Percentiles rank a stretch among this genome's conserved stretches.
These are phyloP conservation scores for Blastocrithidia nonstop DNA, from an alignment of 208 protist genomes.

Conservation along the genomic window DNA sequence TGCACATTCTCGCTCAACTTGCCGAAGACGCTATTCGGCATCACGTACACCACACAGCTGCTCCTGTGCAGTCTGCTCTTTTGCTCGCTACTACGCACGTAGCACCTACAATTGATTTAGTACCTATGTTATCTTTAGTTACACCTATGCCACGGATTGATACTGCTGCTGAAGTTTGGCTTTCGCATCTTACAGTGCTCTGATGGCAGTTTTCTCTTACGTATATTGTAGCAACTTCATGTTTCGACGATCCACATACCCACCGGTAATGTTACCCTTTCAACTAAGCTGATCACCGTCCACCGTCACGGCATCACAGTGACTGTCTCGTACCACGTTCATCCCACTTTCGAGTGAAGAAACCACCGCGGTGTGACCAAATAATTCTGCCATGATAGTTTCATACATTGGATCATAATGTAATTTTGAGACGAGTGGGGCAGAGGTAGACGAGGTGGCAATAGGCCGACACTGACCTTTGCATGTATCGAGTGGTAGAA, in stretches of 20 bases:
- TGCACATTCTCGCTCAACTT: too few species aligned
- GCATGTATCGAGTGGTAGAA: slow-evolving; percentile 94
- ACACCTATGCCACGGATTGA: slow-evolving; percentile 48
- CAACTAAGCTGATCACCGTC: slow-evolving; percentile 82
- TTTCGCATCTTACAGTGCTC: slow-evolving; percentile 10
- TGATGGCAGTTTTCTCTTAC: slow-evolving; percentile 21
- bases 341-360: slow-evolving; percentile 72
- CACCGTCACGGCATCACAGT: slow-evolving; percentile 91
- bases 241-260: slow-evolving; percentile 82
- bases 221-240: slow-evolving; percentile 57
- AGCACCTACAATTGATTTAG: slow-evolving; percentile 60
- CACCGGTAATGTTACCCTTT: slow-evolving; percentile 91
- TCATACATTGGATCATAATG: slow-evolving; percentile 58
- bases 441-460: slow-evolving; percentile 33
- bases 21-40: too few species aligned
- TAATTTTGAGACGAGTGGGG: slow-evolving; percentile 68
- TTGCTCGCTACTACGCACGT: slow-evolving; percentile 25
- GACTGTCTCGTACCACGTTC: slow-evolving; percentile 32
- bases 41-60: slow-evolving; percentile 11
- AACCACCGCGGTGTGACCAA: slow-evolving; percentile 88
- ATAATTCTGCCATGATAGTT: slow-evolving; percentile 82
- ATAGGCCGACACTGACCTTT: slow-evolving; percentile 21
- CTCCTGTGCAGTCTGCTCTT: slow-evolving; percentile 26
- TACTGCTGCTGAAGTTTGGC: slow-evolving; percentile 28
- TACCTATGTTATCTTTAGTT: slow-evolving; percentile 62